Evolutionary conservation across 164 flowering plant species (phyloP), one percentile per base, ranked within the genome.

Genomic region (Tetrastigma voinierianum): DNA sequence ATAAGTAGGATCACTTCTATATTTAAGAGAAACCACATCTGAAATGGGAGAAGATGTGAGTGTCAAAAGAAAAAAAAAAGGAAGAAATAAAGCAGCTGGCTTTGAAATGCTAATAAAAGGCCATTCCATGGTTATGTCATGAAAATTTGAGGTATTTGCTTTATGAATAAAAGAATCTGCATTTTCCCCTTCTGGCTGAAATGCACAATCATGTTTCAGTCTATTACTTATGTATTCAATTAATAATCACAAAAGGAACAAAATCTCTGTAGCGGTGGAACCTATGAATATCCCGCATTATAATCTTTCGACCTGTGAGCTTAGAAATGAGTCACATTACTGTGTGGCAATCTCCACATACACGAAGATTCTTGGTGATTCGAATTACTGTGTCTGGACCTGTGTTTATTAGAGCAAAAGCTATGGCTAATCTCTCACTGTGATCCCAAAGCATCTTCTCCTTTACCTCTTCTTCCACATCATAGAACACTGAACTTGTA

Each of bases 371-470:
- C 64, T 81, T 81, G 17, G 78, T 77, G 43, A 81, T 79, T 68
- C 81, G 77, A 59, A 83, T 77, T 17, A 54, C 40, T 25, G 66
- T 51, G 19, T 72, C 77, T 19, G 74, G 72, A 17, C 64, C 53
- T 17, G 81, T 77, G 43, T 77, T 77, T 47, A 81, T 69, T 45
- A 81, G 75, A 62, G 79, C 67, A 75, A 77, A 81, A 14, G 83
- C n/a, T n/a, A 78, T 78, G 43, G 82, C 87, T 46, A 83, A 60
- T n/a, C n/a, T 76, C 69, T 81, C 84, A 67, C 84, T 78, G 46
- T 77, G 82, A 69, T 73, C 79, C 83, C 80, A 78, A 47, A 83
- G 79, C 79, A 80, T 72, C 68, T 76, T 76, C 62, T 74, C 77
- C n/a, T n/a, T 76, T 69, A 72, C 69, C 65, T 74, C 81, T 21